A percentile compares a stretch with the other conserved stretches of the same genome.
phyloP scores from a whole-genome alignment of 208 protist genomes.

The Angomonas deanei region DNA sequence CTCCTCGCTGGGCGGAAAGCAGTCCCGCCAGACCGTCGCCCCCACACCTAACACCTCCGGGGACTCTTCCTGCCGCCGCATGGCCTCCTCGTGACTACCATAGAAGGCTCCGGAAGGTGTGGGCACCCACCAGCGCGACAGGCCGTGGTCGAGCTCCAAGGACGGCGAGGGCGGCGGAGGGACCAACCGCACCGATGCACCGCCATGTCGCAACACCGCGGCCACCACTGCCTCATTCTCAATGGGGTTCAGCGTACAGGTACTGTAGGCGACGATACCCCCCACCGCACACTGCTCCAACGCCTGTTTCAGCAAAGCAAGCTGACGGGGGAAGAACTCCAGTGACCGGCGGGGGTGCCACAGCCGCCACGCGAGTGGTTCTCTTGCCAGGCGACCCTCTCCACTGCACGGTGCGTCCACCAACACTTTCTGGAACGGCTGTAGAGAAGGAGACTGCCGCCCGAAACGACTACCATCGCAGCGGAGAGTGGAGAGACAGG shows the following conservation, averaged over 20 bases:
- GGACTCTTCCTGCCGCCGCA: slow-evolving; percentile 1
- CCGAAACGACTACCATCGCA: slow-evolving; percentile 23
- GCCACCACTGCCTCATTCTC: slow-evolving; percentile 95
- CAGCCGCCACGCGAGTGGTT: slow-evolving; percentile 65
- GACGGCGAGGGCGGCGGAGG: slow-evolving; percentile 15
- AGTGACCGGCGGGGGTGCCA: slow-evolving; percentile 72
- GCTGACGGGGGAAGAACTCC: slow-evolving; percentile 67
- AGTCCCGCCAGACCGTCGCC: not conserved
- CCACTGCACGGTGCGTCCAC: slow-evolving; percentile 94
- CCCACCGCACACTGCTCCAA: slow-evolving; percentile 52
- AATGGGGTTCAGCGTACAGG: slow-evolving; percentile 95
- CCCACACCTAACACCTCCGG: not conserved
- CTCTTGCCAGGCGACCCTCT: slow-evolving; percentile 86
- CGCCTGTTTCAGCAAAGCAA: slow-evolving; percentile 63
- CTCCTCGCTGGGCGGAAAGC: not conserved
- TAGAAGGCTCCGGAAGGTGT: slow-evolving; percentile 52
- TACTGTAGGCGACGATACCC: slow-evolving; percentile 93
- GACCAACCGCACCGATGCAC: slow-evolving; percentile 38
- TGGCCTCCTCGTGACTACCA: slow-evolving; percentile 26
- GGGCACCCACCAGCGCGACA: slow-evolving; percentile 59
- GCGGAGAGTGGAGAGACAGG: slow-evolving; percentile 29
- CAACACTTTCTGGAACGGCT: slow-evolving; percentile 79
- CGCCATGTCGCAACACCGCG: slow-evolving; percentile 43
- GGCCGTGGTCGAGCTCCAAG: slow-evolving; percentile 27
- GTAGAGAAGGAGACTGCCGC: not conserved